Percentiles rank a stretch among this genome's conserved stretches.
Evolutionary conservation across 768 basidiomycete genomes (phyloP).

Genomic region (Basidioascus undulatus): DNA sequence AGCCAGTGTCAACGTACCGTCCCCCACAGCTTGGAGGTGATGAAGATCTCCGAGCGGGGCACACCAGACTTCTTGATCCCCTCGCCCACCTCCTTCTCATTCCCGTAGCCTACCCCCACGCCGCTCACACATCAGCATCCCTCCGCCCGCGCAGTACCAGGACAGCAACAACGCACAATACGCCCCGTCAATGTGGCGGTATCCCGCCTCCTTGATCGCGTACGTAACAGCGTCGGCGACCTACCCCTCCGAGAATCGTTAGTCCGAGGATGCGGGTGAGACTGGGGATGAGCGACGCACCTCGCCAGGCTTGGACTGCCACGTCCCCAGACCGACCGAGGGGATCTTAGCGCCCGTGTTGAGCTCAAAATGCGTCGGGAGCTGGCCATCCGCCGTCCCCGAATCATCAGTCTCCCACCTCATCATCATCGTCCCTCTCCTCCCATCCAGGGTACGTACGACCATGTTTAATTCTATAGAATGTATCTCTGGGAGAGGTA

Average conservation of each 20-base stretch:
- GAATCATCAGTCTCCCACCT: no score
- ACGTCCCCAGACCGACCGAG: conserved; percentile 38
- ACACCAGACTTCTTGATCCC: conserved; percentile 58
- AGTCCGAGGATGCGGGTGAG: conserved; percentile 34
- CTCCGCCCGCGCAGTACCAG: not conserved
- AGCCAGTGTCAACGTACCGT: no score
- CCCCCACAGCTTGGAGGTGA: conserved; percentile 33
- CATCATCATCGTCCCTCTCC: no score
- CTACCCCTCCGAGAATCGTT: conserved; percentile 44
- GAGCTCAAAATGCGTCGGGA: no score
- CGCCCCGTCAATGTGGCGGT: conserved; percentile 26
- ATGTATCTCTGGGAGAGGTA: no score
- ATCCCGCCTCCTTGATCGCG: conserved; percentile 43
- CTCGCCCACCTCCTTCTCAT: conserved; percentile 57
- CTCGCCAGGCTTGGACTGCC: not conserved
- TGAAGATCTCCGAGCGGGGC: conserved; percentile 43
- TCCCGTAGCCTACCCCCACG: conserved; percentile 20
- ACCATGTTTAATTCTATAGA: no score
- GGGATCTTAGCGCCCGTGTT: conserved; percentile 58
- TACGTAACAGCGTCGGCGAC: conserved; percentile 50
- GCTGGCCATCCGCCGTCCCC: no score
- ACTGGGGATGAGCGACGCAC: not conserved
- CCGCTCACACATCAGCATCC: not conserved
- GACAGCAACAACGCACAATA: conserved; percentile 39
- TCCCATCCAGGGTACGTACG: no score